Base-by-base conservation (phyloP, 768 basidiomycete species). In the Tremella mesenterica region DNA sequence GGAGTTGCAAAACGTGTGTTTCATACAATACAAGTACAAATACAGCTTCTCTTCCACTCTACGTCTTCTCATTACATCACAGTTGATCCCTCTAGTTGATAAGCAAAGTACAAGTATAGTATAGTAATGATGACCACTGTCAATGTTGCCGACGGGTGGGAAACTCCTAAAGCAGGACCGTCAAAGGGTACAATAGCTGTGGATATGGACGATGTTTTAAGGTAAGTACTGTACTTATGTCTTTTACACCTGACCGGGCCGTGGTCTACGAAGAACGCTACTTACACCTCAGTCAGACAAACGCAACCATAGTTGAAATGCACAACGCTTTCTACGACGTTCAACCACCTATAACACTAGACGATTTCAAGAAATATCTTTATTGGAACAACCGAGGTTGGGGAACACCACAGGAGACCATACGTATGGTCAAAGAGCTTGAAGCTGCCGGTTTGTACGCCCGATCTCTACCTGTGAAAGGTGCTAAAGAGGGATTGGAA, bases 401-500 rank as follows among this genome's bases (percentile, higher is more conserved):
- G 71, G 68, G 69, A 18, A 58, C 57, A 13, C 60, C 64, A 1
- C 53, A 59, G 21, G 59, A 66, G 54, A 69, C 67, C 2, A 59
- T 66, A 2, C 59, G 50, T 14, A 66, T 66, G 67, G 61, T 69
- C 63, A 28, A 44, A 1, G 50, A 60, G 33, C 46, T 70, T 41
- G 67, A 65, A 41, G 63, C 60, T 28, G 47, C 46, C 6, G 65
- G 67, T 1, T 44, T 69, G 25, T 61, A 64, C 12, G 51, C 54
- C 49, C 65, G 72, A 27, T 77, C 81, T 29, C 66, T 57, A 2
- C 82, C 83, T 14, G 77, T 86, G 26, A 75, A 77, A 5, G 85
- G 84, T 3, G 84, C 85, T 27, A 73, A 74, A 30, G 81, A 85
- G 57, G 83, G 80, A 18, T 67, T 81, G 31, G 71, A 77, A 60